Evolutionary conservation across 495 filamentous ascomycete genomes (phyloP).

Genomic region (Mycothermus thermophilus): DNA sequence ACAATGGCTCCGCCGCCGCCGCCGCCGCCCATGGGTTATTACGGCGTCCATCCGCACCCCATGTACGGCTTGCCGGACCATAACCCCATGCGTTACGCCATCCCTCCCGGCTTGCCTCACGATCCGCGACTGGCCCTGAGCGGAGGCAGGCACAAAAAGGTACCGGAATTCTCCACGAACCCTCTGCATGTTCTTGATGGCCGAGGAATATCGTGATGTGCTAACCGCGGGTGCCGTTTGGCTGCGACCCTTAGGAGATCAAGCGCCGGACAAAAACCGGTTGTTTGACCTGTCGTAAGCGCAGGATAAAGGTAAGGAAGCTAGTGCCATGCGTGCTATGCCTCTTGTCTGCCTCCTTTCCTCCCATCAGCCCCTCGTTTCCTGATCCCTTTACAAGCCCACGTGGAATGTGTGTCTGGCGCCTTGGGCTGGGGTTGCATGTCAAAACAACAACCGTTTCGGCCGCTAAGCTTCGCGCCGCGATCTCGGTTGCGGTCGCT

Average conservation of each 20-base stretch:
- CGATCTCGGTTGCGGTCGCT: constrained; percentile 20
- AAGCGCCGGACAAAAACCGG: constrained; percentile 97
- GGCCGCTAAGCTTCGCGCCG: no score
- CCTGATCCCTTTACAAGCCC: neutral
- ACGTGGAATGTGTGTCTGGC: no score
- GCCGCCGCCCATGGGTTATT: constrained; percentile 21
- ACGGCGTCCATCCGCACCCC: constrained; percentile 32
- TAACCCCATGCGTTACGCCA: constrained; percentile 41
- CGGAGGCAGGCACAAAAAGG: constrained; percentile 80
- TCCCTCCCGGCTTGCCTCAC: constrained; percentile 32
- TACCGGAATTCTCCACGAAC: constrained; percentile 16
- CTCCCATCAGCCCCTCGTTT: neutral
- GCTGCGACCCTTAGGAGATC: constrained; percentile 51
- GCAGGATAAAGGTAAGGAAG: constrained; percentile 86
- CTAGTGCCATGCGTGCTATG: neutral
- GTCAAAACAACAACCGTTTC: constrained; percentile 6
- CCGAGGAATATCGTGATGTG: no score
- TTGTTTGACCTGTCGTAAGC: constrained; percentile 90
- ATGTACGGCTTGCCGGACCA: constrained; percentile 21
- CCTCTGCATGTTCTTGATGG: constrained; percentile 1
- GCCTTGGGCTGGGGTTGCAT: constrained; percentile 7
- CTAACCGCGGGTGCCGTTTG: constrained; percentile 13
- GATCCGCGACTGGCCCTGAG: constrained; percentile 55
- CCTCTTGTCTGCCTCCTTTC: neutral
- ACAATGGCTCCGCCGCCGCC: constrained; percentile 20